A percentile compares a stretch with the other conserved stretches of the same genome.
Conservation (phyloP, 2,329 filamentous ascomycete genomes). For the Penicillium sp. region DNA sequence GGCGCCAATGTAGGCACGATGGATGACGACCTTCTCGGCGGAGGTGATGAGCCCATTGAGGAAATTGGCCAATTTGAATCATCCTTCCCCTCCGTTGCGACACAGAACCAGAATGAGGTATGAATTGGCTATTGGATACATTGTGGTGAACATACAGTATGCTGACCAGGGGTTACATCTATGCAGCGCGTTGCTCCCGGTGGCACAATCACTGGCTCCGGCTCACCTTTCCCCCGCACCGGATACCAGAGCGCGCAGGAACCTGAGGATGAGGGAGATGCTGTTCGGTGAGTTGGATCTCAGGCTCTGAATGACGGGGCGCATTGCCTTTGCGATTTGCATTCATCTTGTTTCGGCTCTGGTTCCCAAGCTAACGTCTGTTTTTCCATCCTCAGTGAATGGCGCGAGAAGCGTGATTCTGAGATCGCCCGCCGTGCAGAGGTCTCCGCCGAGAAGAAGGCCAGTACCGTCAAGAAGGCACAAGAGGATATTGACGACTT, state of each 20-base stretch:
- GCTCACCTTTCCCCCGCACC: conserved; percentile 48
- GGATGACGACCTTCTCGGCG: conserved; percentile 60
- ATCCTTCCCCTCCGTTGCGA: conserved; percentile 78
- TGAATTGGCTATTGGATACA: conserved; percentile 11
- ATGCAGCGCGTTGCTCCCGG: conserved; percentile 61
- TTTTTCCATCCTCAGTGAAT: conserved; percentile 48
- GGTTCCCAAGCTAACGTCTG: conserved; percentile 9
- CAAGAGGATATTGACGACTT: conserved; percentile 96
- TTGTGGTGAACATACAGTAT: not conserved
- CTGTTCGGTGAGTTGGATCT: conserved; percentile 52
- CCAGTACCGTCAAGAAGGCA: conserved; percentile 77
- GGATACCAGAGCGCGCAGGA: conserved; percentile 48
- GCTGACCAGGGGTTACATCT: conserved; percentile 15
- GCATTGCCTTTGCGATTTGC: conserved; percentile 4
- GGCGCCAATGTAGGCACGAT: conserved; percentile 52
- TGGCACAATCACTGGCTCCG: conserved; percentile 68
- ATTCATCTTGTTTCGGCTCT: not conserved
- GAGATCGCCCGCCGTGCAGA: conserved; percentile 75
- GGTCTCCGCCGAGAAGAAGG: conserved; percentile 71
- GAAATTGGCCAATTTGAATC: conserved; percentile 64
- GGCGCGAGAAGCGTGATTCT: conserved; percentile 81
- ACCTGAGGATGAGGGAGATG: conserved; percentile 73
- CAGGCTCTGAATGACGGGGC: not conserved
- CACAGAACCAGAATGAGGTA: conserved; percentile 62
- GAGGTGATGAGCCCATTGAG: conserved; percentile 29